These are phyloP conservation scores for Agrocybe pediades DNA, from an alignment of 768 basidiomycete species.

Conservation along the genomic window DNA sequence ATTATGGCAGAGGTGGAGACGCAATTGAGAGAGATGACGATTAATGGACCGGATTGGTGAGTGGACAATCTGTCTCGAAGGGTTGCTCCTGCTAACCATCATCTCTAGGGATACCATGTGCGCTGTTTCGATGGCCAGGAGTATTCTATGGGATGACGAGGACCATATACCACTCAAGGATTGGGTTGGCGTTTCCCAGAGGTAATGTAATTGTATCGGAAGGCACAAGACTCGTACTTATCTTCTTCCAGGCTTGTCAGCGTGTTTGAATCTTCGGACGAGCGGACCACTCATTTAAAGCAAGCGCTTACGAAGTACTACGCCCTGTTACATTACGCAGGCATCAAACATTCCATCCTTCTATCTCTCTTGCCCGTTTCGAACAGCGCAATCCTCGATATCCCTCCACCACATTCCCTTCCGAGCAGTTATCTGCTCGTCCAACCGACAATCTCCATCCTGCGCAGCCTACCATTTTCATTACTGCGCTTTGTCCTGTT, in stretches of 20 bases:
- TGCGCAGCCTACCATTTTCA: slow-evolving; percentile 43
- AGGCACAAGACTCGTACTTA: neutral
- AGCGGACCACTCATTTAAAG: slow-evolving; percentile 42
- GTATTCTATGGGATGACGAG: slow-evolving; percentile 57
- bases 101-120: slow-evolving; percentile 61
- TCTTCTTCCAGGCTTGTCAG: slow-evolving; percentile 13
- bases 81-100: neutral
- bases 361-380: slow-evolving; percentile 19
- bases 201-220: slow-evolving; percentile 31
- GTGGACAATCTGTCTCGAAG: slow-evolving; percentile 9
- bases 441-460: slow-evolving; percentile 22
- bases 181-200: slow-evolving; percentile 58
- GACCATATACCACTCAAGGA: slow-evolving; percentile 45
- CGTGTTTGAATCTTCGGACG: slow-evolving; percentile 5
- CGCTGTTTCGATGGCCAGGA: slow-evolving; percentile 57
- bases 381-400: slow-evolving; percentile 4
- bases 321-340: slow-evolving; percentile 51
- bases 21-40: slow-evolving; percentile 51
- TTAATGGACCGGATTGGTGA: slow-evolving; percentile 73
- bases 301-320: slow-evolving; percentile 54
- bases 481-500: slow-evolving; percentile 36
- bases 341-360: slow-evolving; percentile 54
- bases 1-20: slow-evolving; percentile 54
- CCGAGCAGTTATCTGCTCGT: slow-evolving; percentile 26
- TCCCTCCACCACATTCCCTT: slow-evolving; percentile 26